These are phyloP conservation scores for Fraxinus sp. DNA, from an alignment of 305 asterid genomes.

Conservation along the genomic window DNA sequence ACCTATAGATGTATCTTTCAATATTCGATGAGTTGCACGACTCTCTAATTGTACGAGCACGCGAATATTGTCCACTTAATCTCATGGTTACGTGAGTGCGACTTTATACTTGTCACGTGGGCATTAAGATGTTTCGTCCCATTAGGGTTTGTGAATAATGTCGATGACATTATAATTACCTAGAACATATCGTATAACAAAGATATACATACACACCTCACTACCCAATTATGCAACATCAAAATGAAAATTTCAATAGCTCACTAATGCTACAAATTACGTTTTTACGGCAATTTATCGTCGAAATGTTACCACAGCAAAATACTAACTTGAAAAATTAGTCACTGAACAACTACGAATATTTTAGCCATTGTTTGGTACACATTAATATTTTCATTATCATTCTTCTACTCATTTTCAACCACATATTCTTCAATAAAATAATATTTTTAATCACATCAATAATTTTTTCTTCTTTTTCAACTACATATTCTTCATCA, in stretches of 20 bases:
- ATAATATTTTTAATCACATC: too few species aligned
- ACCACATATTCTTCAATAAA: too few species aligned
- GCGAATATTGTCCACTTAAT: background rate
- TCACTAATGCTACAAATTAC: background rate
- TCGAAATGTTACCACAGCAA: background rate
- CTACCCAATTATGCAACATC: background rate
- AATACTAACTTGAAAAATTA: background rate
- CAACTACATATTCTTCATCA: too few species aligned
- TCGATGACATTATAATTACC: background rate
- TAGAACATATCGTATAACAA: background rate
- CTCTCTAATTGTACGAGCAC: background rate
- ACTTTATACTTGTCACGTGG: background rate
- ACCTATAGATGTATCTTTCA: background rate
- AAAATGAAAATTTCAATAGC: background rate
- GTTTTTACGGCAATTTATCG: background rate
- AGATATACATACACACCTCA: too few species aligned
- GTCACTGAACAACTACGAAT: background rate
- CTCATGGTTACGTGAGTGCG: background rate
- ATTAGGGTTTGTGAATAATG: background rate
- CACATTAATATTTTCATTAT: too few species aligned
- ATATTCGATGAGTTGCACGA: background rate
- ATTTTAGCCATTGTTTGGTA: background rate
- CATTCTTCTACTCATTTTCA: too few species aligned
- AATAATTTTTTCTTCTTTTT: too few species aligned
- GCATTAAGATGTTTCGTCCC: background rate